A percentile compares a stretch with the other conserved stretches of the same genome.
These are phyloP conservation scores for Venturia carpophila DNA, from an alignment of 2,329 filamentous ascomycete genomes.

Conservation along the genomic window DNA sequence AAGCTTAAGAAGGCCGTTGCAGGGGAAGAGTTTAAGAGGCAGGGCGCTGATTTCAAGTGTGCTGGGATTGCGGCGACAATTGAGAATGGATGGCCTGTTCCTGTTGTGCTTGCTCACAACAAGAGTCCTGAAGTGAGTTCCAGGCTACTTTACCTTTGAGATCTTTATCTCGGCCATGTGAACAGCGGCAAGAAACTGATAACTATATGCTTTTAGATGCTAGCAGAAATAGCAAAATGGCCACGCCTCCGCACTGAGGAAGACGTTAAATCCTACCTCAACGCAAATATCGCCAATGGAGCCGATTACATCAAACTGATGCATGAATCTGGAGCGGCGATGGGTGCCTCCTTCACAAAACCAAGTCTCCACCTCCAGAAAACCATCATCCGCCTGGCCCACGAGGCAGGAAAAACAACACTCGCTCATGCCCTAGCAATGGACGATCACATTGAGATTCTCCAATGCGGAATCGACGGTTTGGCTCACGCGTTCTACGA, in stretches of 20 bases:
- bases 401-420: constrained; percentile 30
- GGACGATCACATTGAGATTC: constrained; percentile 35
- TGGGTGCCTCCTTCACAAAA: constrained; percentile 33
- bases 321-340: constrained; percentile 40
- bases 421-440: constrained; percentile 37
- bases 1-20: constrained; percentile 26
- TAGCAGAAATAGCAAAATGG: constrained; percentile 39
- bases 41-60: constrained; percentile 41
- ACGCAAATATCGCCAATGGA: constrained; percentile 33
- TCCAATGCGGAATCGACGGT: constrained; percentile 37
- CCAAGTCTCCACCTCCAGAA: constrained; percentile 40
- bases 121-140: constrained; percentile 26
- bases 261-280: constrained; percentile 37
- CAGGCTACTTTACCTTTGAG: background rate
- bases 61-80: constrained; percentile 44
- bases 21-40: constrained; percentile 27
- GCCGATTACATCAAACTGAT: constrained; percentile 47
- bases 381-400: constrained; percentile 37
- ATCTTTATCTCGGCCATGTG: constrained; percentile 16
- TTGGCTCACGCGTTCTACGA: constrained; percentile 40
- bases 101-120: constrained; percentile 35
- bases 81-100: constrained; percentile 45
- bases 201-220: constrained; percentile 24
- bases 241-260: constrained; percentile 37
- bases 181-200: background rate